Evolutionary conservation across 1,139 yeast species (phyloP).

Genomic region (Hemisphaericaspora xylofermentans): DNA sequence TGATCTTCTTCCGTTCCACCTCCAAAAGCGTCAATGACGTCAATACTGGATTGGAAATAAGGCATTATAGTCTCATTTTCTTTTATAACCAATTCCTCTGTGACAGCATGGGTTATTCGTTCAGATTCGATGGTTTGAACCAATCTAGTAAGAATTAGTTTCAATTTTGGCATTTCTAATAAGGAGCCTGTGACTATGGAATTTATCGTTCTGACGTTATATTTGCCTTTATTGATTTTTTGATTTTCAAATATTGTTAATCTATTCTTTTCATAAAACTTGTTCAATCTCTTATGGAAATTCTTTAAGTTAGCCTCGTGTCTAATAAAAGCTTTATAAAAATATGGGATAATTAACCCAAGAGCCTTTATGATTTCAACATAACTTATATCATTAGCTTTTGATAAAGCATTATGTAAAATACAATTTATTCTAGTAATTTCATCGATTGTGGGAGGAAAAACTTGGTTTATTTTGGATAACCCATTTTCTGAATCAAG

Average conservation of each 20-base stretch:
- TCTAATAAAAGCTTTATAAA: slow-evolving; percentile 87
- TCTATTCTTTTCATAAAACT: slow-evolving; percentile 46
- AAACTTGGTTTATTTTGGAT: slow-evolving; percentile 66
- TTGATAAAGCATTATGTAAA: slow-evolving; percentile 68
- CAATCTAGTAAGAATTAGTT: slow-evolving; percentile 64
- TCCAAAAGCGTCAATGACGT: slow-evolving; percentile 82
- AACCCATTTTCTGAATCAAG: slow-evolving; percentile 49
- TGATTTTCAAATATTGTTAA: slow-evolving; percentile 36
- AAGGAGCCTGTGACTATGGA: slow-evolving; percentile 68
- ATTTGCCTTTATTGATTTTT: slow-evolving; percentile 33
- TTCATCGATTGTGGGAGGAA: slow-evolving; percentile 95
- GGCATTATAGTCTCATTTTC: slow-evolving; percentile 23
- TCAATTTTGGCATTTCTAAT: slow-evolving; percentile 64
- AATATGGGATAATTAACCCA: slow-evolving; percentile 80
- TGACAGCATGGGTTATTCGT: neutral
- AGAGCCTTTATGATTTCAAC: slow-evolving; percentile 75
- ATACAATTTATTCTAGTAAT: slow-evolving; percentile 85
- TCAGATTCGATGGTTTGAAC: slow-evolving; percentile 21
- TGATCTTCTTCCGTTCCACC: slow-evolving; percentile 32
- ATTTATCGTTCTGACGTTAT: slow-evolving; percentile 62
- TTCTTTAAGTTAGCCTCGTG: slow-evolving; percentile 73
- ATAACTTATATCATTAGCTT: slow-evolving; percentile 68
- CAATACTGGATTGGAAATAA: slow-evolving; percentile 54
- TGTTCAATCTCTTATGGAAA: slow-evolving; percentile 44
- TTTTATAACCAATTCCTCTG: neutral